Evolutionary conservation across 805 yeast species (phyloP).

Genomic region (Ogataea zsoltii): DNA sequence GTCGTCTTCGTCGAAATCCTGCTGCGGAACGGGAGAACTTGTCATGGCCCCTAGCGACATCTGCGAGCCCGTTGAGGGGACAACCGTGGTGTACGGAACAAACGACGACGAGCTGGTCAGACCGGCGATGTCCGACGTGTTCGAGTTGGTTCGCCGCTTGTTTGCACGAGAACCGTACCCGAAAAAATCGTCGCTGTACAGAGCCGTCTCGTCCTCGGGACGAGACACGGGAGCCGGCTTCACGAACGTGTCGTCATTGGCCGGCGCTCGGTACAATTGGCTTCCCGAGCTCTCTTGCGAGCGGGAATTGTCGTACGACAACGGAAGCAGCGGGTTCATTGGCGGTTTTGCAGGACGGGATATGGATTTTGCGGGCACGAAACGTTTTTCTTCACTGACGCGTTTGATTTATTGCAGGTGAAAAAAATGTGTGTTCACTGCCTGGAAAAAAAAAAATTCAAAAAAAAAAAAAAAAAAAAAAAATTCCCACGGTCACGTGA

Average conservation of each 20-base stretch:
- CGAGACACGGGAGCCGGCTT: constrained; percentile 1
- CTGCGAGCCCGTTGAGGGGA: constrained; percentile 5
- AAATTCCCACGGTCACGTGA: too few relatives aligned
- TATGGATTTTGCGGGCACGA: too few relatives aligned
- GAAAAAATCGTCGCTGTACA: neutral
- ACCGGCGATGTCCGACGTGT: constrained; percentile 18
- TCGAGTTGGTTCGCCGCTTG: constrained; percentile 12
- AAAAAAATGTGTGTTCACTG: neutral
- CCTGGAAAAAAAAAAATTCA: neutral
- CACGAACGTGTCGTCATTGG: neutral
- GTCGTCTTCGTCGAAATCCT: constrained; percentile 24
- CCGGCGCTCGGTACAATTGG: constrained; percentile 14
- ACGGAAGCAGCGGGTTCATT: constrained; percentile 43
- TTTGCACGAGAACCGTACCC: constrained; percentile 16
- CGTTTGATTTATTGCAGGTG: neutral
- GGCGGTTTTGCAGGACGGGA: neutral
- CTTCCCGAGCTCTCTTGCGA: constrained; percentile 23
- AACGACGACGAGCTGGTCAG: constrained; percentile 18
- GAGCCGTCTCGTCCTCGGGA: neutral
- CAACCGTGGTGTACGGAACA: constrained; percentile 7
- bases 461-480: neutral
- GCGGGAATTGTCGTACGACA: constrained; percentile 46
- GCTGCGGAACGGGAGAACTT: constrained; percentile 30
- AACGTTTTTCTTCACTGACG: too few relatives aligned
- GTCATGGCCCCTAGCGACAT: constrained; percentile 38